Conservation (phyloP, 805 yeast species). For the Pichia membranifaciens region DNA sequence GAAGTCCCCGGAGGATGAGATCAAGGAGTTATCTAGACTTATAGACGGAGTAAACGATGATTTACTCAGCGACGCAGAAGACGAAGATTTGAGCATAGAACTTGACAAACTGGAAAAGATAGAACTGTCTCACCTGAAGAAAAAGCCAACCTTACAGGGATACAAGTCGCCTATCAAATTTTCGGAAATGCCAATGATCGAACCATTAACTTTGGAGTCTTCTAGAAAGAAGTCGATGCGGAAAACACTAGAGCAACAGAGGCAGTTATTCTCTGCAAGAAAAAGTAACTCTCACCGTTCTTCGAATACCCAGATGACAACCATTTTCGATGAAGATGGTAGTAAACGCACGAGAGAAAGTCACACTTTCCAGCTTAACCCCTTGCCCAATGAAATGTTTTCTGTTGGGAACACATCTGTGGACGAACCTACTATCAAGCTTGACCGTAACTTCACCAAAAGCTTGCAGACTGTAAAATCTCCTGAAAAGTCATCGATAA, state of each 20-base stretch:
- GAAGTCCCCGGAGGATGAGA: slow-evolving; percentile 15
- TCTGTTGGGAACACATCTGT: slow-evolving; percentile 5
- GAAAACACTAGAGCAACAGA: slow-evolving; percentile 11
- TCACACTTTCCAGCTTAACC: slow-evolving; percentile 11
- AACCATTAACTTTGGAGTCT: slow-evolving; percentile 27
- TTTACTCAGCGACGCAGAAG: slow-evolving; percentile 19
- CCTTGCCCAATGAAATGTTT: slow-evolving; percentile 20
- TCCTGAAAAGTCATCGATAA: not conserved
- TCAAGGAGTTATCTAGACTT: slow-evolving; percentile 18
- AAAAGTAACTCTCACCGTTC: not conserved
- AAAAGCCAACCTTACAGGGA: slow-evolving; percentile 8
- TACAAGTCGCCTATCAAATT: slow-evolving; percentile 29
- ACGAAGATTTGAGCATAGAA: slow-evolving; percentile 23
- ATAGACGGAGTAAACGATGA: slow-evolving; percentile 19
- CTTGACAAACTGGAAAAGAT: slow-evolving; percentile 27
- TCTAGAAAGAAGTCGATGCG: slow-evolving; percentile 23
- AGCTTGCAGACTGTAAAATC: not conserved
- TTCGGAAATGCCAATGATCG: slow-evolving; percentile 30
- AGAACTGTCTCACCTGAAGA: slow-evolving; percentile 24
- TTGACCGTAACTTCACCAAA: slow-evolving; percentile 16
- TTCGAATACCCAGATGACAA: slow-evolving; percentile 1
- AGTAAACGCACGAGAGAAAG: not conserved
- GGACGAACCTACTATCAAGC: slow-evolving; percentile 28
- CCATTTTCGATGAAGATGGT: slow-evolving; percentile 20
- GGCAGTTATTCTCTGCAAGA: not conserved